Evolutionary conservation across 106 monocot genomes (phyloP), one percentile per base, ranked within the genome.

Genomic region (Allium cepa): DNA sequence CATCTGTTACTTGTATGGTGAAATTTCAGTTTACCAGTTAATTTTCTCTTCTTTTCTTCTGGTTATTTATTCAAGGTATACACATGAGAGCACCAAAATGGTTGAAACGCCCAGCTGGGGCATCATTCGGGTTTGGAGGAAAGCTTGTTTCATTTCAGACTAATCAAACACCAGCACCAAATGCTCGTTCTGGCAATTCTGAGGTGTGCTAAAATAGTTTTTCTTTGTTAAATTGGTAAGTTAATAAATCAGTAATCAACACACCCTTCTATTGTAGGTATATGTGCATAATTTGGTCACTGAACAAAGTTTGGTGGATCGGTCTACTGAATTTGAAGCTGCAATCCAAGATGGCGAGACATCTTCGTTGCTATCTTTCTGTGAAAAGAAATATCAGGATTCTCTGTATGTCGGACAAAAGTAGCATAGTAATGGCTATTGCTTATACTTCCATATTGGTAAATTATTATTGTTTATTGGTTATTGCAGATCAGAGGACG

Each of bases 41-140:
- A 36, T 36, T 36, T 5, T 36, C 22, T 36, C 5, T 36, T 36
- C 3, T 36, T 5, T 36, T 36, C 36, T 36, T 36, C 36, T 36
- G 36, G 36, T 36, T 36, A 36, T 36, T 36, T 36, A 36, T 36
- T 36, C 36, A 36, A 36, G 36, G 36, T 12, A 15, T 6, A 55
- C 72, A 65, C 10, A 66, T 86, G 71, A 86, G 77, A 77, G 90
- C 99, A 75, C 99, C 99, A 83, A 99, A 99, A 71, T 99, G 99
- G 99, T 78, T 99, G 75, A 93, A 93, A 79, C 57, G 90, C 59
- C 90, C 90, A 46, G 81, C 81, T 56, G 90, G 93, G 70, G 85
- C 71, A 57, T 87, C 87, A 36, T 93, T 93, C 83, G 99, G 99
- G 71, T 99, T 99, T 85, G 99, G 99, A 46, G 99, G 99, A 14